These are phyloP conservation scores for Omphalotus guepiniiformis DNA, from an alignment of 768 basidiomycete species.

Conservation along the genomic window DNA sequence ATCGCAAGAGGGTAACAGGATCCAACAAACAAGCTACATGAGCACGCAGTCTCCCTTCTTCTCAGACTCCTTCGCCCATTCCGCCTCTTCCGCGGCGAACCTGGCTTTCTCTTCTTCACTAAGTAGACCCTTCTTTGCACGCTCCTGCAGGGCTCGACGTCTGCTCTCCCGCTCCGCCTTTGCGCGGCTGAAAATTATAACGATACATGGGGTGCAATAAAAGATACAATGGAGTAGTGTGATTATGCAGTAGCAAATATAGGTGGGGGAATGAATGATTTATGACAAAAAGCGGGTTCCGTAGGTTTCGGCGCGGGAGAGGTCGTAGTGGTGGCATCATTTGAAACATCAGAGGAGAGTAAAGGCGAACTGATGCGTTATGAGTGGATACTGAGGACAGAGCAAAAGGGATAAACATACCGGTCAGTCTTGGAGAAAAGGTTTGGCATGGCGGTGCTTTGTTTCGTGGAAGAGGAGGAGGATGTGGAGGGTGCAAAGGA, in stretches of 20 bases:
- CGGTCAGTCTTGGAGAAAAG: constrained; percentile 55
- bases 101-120: constrained; percentile 52
- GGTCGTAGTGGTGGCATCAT: constrained; percentile 13
- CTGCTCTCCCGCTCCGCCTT: constrained; percentile 70
- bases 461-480: constrained; percentile 14
- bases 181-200: constrained; percentile 51
- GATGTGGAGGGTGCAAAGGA: constrained; percentile 16
- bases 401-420: constrained; percentile 42
- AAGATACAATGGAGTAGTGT: constrained; percentile 19
- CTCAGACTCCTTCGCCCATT: constrained; percentile 23
- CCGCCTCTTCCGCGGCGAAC: constrained; percentile 42
- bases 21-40: constrained; percentile 27
- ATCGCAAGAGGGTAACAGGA: too few species aligned
- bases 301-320: constrained; percentile 27
- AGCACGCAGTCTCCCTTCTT: constrained; percentile 35
- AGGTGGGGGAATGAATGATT: constrained; percentile 61
- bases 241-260: constrained; percentile 65
- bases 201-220: constrained; percentile 17
- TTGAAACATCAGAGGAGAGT: constrained; percentile 14
- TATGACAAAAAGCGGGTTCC: constrained; percentile 27
- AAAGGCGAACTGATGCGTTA: constrained; percentile 52
- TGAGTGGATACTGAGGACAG: constrained; percentile 52
- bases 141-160: constrained; percentile 64
- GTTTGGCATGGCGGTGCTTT: constrained; percentile 16
- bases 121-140: constrained; percentile 67